Evolutionary conservation across 441 rosid genomes (phyloP), one percentile per base, ranked within the genome.

Genomic region (Adansonia gregorii): DNA sequence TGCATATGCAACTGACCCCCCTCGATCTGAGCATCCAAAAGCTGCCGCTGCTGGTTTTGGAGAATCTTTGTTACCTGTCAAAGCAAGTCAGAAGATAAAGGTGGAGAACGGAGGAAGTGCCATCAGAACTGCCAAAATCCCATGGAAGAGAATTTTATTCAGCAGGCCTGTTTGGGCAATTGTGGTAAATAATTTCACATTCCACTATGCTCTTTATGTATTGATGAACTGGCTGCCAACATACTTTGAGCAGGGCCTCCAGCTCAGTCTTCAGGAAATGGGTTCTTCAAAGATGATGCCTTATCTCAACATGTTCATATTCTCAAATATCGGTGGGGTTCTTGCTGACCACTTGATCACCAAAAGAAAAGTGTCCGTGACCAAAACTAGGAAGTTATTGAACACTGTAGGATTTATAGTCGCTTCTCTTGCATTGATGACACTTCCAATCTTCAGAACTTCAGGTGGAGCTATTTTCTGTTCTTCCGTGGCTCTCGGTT

Each of bases 191-290:
- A 93, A 93, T 69, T 95, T 95, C 81, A 93, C 98, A 7, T 95
- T 95, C 88, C 99, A 95, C 79, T 93, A 93, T 67, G 99, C 97
- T 43, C 73, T 95, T 45, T 95, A 93, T n/a, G 95, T 93, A 78
- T 71, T 95, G 87, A 95, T 95, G 97, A 95, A 95, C 81, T 95
- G 99, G 98, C 88, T 95, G 70, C 99, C 99, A 0, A 93, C 97
- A 0, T 93, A 93, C 70, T 92, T 93, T 64, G 99, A 95, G 80
- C 97, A 84, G 75, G 95, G 97, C 17, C 97, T 93, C 52, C 91
- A 90, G 82, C 89, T 91, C 24, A 93, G 93, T 85, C 97, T 95
- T 66, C 97, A 92, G 81, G 95, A 92, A 48, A 95, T 95, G 97
- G 97, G 96, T 84, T 92, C 97, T 22, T 92, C 97, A 0, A 95